These are phyloP conservation scores for Tuber microsphaerosporum DNA, from an alignment of 495 filamentous ascomycete species.

Conservation along the genomic window DNA sequence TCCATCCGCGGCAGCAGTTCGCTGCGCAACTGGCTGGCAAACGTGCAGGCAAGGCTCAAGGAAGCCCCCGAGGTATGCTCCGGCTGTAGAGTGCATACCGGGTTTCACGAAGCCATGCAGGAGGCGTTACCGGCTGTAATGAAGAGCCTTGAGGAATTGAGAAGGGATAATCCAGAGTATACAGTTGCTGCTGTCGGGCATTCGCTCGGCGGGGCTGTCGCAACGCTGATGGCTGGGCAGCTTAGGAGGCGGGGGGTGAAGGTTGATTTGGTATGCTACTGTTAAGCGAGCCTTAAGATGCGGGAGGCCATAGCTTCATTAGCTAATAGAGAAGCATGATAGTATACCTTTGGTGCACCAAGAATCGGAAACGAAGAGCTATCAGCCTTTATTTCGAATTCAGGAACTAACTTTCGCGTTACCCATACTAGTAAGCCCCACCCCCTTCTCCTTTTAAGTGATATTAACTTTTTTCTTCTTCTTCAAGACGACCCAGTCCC, in stretches of 20 bases:
- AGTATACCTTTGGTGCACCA: conserved; percentile 55
- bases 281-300: neutral
- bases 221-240: conserved; percentile 51
- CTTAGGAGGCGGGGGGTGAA: conserved; percentile 46
- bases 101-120: conserved; percentile 52
- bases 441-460: neutral
- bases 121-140: conserved; percentile 45
- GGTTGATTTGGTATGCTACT: conserved; percentile 17
- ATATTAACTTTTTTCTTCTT: neutral
- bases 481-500: conserved; percentile 51
- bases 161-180: conserved; percentile 44
- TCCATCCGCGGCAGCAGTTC: conserved; percentile 60
- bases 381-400: conserved; percentile 49
- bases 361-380: conserved; percentile 50
- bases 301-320: neutral
- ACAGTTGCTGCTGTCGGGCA: conserved; percentile 53
- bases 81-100: conserved; percentile 48
- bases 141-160: conserved; percentile 43
- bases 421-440: conserved; percentile 48
- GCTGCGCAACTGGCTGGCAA: conserved; percentile 58
- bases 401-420: conserved; percentile 51
- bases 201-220: conserved; percentile 55
- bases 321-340: neutral
- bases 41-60: conserved; percentile 43
- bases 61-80: conserved; percentile 12